Evolutionary conservation across 1,139 yeast genomes (phyloP).

Genomic region (Yamadazyma atlantica): DNA sequence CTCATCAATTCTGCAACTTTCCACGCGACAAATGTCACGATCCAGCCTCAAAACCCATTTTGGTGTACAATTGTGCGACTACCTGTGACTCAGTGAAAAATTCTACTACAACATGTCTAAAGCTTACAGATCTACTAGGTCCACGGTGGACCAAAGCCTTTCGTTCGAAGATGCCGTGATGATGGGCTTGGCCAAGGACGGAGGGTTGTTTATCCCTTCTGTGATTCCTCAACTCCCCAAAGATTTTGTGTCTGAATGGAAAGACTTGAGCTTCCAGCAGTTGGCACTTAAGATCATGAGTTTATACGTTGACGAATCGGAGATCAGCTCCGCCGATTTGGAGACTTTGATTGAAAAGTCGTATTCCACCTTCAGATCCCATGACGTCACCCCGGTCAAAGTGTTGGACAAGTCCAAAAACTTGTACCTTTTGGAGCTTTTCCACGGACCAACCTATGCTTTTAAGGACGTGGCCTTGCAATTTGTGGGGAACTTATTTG

Average conservation of each 20-base stretch:
- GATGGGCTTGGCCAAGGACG: constrained; percentile 93
- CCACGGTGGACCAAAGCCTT: constrained; percentile 48
- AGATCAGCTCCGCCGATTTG: constrained; percentile 72
- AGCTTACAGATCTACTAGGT: constrained; percentile 85
- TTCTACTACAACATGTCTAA: too few species aligned
- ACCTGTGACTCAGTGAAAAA: too few species aligned
- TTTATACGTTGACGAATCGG: constrained; percentile 65
- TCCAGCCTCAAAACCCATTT: too few species aligned
- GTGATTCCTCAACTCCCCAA: constrained; percentile 68
- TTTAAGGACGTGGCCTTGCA: constrained; percentile 98
- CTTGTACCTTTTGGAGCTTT: constrained; percentile 80
- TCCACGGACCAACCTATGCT: constrained; percentile 99
- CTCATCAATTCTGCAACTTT: too few species aligned
- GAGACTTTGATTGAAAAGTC: constrained; percentile 62
- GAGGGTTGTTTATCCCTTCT: constrained; percentile 91
- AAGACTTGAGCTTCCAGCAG: constrained; percentile 72
- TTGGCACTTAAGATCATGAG: constrained; percentile 86
- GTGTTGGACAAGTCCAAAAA: constrained; percentile 51
- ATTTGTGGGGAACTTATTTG: constrained; percentile 94
- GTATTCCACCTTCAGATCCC: constrained; percentile 85
- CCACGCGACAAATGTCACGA: too few species aligned
- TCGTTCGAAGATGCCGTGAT: constrained; percentile 92
- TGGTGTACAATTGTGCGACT: too few species aligned
- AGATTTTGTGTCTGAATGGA: constrained; percentile 67
- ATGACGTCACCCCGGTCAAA: constrained; percentile 81